These are phyloP conservation scores for Verticillium isaacii DNA, from an alignment of 2,329 filamentous ascomycete species.

Conservation along the genomic window DNA sequence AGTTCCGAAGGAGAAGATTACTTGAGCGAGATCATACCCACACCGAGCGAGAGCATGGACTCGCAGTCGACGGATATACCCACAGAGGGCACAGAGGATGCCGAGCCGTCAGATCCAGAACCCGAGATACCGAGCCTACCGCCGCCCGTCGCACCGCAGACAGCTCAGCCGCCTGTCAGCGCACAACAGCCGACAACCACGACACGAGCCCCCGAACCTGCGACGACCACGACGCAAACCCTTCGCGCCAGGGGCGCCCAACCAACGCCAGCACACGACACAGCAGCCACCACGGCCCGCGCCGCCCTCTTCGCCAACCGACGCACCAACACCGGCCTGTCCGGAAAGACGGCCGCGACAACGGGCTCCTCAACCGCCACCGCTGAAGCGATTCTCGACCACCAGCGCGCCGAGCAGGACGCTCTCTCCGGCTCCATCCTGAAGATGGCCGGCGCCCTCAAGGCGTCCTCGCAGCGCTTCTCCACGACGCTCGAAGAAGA, in stretches of 20 bases:
- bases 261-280: conserved; percentile 7
- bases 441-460: conserved; percentile 71
- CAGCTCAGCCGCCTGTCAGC: not conserved
- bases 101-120: conserved; percentile 6
- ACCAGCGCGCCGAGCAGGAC: conserved; percentile 79
- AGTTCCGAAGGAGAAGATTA: conserved; percentile 55
- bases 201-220: not conserved
- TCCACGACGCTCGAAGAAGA: conserved; percentile 64
- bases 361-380: conserved; percentile 41
- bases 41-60: conserved; percentile 48
- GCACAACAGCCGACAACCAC: not conserved
- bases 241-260: conserved; percentile 26
- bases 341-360: conserved; percentile 24
- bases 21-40: conserved; percentile 48
- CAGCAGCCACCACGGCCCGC: conserved; percentile 30
- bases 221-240: conserved; percentile 21
- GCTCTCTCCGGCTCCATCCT: conserved; percentile 76
- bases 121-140: not conserved
- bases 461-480: conserved; percentile 69
- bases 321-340: conserved; percentile 15
- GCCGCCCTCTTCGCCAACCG: conserved; percentile 39
- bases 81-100: conserved; percentile 15
- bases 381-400: conserved; percentile 68
- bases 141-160: not conserved
- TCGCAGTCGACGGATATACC: conserved; percentile 19